These are phyloP conservation scores for Cryphonectria parasitica DNA, from an alignment of 2,329 filamentous ascomycete species.

Conservation along the genomic window DNA sequence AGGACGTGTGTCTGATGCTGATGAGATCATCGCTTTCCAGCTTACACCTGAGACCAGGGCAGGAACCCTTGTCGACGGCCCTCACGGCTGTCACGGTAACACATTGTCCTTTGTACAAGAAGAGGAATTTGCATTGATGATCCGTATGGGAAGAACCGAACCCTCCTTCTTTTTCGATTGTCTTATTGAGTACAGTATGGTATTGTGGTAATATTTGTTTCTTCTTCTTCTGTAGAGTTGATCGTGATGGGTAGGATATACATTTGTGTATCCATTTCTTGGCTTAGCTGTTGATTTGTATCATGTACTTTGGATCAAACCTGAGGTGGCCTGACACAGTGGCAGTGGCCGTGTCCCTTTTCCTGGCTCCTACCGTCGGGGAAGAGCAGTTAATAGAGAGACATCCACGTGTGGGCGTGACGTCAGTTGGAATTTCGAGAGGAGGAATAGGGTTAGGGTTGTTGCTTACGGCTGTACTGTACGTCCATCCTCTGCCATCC, in stretches of 20 bases:
- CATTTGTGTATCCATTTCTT: not conserved
- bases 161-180: not conserved
- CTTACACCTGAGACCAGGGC: not conserved
- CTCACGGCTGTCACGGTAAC: not conserved
- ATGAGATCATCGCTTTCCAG: conserved; percentile 24
- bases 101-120: not conserved
- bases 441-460: not conserved
- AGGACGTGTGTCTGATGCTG: conserved; percentile 2
- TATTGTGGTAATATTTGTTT: not conserved
- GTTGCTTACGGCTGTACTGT: not conserved
- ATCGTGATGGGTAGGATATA: not conserved
- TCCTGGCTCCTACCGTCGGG: not conserved
- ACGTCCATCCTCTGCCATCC: not conserved
- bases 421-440: not conserved
- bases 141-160: not conserved
- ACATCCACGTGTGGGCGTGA: not conserved
- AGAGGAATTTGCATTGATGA: not conserved
- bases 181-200: not conserved
- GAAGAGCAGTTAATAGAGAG: not conserved
- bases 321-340: not conserved
- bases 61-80: not conserved
- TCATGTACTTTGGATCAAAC: not conserved
- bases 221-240: not conserved
- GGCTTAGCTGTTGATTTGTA: not conserved
- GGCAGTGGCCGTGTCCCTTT: not conserved